These are phyloP conservation scores for Penicillium vulpinum DNA, from an alignment of 2,329 filamentous ascomycete species.

Conservation along the genomic window DNA sequence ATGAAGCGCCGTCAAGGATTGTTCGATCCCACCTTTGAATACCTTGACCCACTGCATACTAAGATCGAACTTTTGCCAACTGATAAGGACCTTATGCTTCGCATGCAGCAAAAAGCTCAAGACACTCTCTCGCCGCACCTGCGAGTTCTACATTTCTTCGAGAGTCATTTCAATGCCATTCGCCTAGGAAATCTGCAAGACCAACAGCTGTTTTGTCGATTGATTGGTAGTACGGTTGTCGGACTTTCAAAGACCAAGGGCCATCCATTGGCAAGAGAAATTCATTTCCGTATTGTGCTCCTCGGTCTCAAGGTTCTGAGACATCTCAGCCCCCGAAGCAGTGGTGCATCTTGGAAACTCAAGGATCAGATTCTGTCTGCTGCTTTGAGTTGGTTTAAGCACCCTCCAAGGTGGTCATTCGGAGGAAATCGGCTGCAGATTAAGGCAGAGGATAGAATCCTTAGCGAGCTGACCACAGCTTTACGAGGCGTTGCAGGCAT, in stretches of 20 bases:
- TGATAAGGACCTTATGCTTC: slow-evolving; percentile 71
- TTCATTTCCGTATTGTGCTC: slow-evolving; percentile 85
- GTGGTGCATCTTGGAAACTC: slow-evolving; percentile 72
- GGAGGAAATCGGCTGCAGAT: slow-evolving; percentile 91
- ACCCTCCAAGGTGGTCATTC: slow-evolving; percentile 86
- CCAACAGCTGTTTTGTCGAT: slow-evolving; percentile 76
- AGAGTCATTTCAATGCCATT: slow-evolving; percentile 91
- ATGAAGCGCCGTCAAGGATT: slow-evolving; percentile 76
- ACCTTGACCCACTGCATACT: slow-evolving; percentile 84
- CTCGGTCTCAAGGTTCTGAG: slow-evolving; percentile 78
- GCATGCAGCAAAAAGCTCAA: slow-evolving; percentile 75
- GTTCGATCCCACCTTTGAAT: slow-evolving; percentile 71
- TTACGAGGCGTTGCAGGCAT: slow-evolving; percentile 66
- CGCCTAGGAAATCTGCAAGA: slow-evolving; percentile 80
- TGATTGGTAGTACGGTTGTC: slow-evolving; percentile 76
- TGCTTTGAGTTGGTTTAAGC: slow-evolving; percentile 83
- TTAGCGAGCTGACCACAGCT: slow-evolving; percentile 70
- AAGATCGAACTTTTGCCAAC: slow-evolving; percentile 92
- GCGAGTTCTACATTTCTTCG: slow-evolving; percentile 81
- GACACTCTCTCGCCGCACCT: slow-evolving; percentile 84
- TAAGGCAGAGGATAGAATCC: slow-evolving; percentile 83
- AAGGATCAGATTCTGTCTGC: slow-evolving; percentile 89
- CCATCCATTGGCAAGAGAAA: slow-evolving; percentile 85
- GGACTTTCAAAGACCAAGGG: slow-evolving; percentile 68
- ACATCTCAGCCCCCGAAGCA: slow-evolving; percentile 64